Evolutionary conservation across 2,329 filamentous ascomycete genomes (phyloP).

Genomic region (Phialophora macrospora): DNA sequence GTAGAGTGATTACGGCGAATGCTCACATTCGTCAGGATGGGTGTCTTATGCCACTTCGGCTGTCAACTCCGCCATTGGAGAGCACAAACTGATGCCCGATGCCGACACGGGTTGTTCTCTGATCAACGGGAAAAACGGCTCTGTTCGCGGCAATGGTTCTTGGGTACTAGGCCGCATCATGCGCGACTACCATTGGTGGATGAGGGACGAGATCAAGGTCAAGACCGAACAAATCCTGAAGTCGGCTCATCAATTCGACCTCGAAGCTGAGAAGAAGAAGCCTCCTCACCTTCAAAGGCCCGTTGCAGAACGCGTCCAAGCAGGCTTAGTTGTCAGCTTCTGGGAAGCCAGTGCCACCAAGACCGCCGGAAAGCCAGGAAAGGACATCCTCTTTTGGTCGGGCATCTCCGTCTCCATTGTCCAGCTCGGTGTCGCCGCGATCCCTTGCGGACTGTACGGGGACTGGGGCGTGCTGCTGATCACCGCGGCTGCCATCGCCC

Average conservation of each 20-base stretch:
- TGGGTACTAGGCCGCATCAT: constrained; percentile 54
- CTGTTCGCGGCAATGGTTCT: constrained; percentile 47
- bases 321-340: constrained; percentile 37
- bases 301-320: constrained; percentile 16
- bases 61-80: constrained; percentile 42
- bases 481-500: constrained; percentile 44
- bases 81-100: constrained; percentile 45
- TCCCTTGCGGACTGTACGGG: constrained; percentile 41
- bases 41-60: constrained; percentile 45
- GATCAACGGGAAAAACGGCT: constrained; percentile 44
- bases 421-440: constrained; percentile 44
- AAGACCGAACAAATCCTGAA: constrained; percentile 17
- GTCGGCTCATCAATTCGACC: constrained; percentile 21
- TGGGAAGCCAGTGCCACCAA: constrained; percentile 29
- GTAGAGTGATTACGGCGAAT: background rate
- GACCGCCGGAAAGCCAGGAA: constrained; percentile 21
- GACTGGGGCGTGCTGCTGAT: constrained; percentile 49
- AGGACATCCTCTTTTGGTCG: constrained; percentile 34
- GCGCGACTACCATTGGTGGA: constrained; percentile 48
- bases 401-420: constrained; percentile 41
- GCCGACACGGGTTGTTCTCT: constrained; percentile 45
- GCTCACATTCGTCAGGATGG: constrained; percentile 39
- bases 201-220: constrained; percentile 13
- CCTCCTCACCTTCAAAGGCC: constrained; percentile 5
- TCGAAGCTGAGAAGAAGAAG: constrained; percentile 18